Conservation (phyloP, 2,329 filamentous ascomycete species). For the Diplodia mutila region DNA sequence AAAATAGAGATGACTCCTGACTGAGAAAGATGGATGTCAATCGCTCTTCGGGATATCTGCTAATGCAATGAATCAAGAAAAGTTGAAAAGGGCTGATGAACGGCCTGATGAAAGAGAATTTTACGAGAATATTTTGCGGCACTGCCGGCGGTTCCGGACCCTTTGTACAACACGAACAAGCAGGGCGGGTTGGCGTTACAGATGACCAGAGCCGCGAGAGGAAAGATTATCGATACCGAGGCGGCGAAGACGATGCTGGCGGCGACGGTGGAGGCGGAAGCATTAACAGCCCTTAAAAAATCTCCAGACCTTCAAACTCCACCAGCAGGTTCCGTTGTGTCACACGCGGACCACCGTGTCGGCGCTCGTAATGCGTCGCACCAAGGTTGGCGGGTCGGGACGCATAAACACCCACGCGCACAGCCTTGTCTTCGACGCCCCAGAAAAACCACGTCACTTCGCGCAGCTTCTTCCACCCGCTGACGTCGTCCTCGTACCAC, state of each 20-base stretch:
- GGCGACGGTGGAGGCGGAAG: too few relatives aligned
- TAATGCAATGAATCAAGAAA: conserved; percentile 18
- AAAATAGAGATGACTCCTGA: neutral
- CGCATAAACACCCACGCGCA: conserved; percentile 63
- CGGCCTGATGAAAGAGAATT: neutral
- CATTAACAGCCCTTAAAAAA: conserved; percentile 31
- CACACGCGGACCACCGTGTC: conserved; percentile 33
- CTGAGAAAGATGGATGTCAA: conserved; percentile 4
- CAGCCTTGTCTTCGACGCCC: conserved; percentile 61
- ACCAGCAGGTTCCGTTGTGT: conserved; percentile 44
- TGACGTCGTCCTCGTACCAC: conserved; percentile 54
- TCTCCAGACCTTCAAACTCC: conserved; percentile 48
- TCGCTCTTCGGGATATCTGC: conserved; percentile 22
- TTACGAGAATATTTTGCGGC: conserved; percentile 9
- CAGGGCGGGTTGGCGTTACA: conserved; percentile 6
- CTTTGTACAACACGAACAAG: conserved; percentile 12
- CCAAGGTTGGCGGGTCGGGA: conserved; percentile 57
- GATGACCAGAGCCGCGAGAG: conserved; percentile 7
- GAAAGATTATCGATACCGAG: neutral
- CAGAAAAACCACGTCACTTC: conserved; percentile 67
- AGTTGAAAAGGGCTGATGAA: neutral
- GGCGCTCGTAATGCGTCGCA: conserved; percentile 39
- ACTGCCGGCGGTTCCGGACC: conserved; percentile 18
- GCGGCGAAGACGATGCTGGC: neutral
- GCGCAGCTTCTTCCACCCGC: conserved; percentile 59